Conservation (phyloP, 345 rosid species). For the Linum trigynum region DNA sequence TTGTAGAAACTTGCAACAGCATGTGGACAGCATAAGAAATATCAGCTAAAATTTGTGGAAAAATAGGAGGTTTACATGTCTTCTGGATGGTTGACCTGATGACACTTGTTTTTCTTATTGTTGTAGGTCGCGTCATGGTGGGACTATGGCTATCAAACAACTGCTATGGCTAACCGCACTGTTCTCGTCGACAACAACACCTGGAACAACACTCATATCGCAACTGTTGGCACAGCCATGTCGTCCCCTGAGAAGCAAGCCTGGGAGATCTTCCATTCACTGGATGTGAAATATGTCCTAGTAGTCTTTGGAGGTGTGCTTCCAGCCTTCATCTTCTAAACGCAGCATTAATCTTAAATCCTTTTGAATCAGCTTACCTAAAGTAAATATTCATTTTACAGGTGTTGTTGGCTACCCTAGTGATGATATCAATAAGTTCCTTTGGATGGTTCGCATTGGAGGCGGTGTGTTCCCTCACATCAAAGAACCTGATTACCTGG, state of each 20-base stretch:
- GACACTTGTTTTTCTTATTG: constrained; percentile 1
- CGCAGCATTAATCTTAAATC: not conserved
- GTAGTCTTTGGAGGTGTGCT: constrained; percentile 94
- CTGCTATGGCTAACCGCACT: constrained; percentile 99
- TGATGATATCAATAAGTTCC: constrained; percentile 94
- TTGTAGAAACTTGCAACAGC: not conserved
- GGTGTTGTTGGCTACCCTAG: constrained; percentile 99
- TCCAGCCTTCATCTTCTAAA: constrained; percentile 6
- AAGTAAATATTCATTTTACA: constrained; percentile 13
- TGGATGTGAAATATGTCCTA: constrained; percentile 97
- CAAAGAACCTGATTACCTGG: constrained; percentile 93
- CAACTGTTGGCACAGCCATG: constrained; percentile 99
- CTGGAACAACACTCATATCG: constrained; percentile 99
- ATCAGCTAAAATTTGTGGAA: no score
- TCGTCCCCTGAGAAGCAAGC: constrained; percentile 99
- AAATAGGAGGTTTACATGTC: no score
- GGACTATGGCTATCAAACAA: constrained; percentile 99
- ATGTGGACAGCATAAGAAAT: not conserved
- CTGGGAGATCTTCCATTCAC: constrained; percentile 91
- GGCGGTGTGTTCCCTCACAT: constrained; percentile 98
- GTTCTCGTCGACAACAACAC: constrained; percentile 98
- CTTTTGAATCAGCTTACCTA: not conserved
- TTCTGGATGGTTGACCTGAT: not conserved
- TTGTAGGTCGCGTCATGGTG: constrained; percentile 98
- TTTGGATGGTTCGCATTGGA: constrained; percentile 99